Percentiles rank a stretch among this genome's conserved stretches.
phyloP scores from a whole-genome alignment of 139 green algal species.

The Chlorokybus atmophyticus region DNA sequence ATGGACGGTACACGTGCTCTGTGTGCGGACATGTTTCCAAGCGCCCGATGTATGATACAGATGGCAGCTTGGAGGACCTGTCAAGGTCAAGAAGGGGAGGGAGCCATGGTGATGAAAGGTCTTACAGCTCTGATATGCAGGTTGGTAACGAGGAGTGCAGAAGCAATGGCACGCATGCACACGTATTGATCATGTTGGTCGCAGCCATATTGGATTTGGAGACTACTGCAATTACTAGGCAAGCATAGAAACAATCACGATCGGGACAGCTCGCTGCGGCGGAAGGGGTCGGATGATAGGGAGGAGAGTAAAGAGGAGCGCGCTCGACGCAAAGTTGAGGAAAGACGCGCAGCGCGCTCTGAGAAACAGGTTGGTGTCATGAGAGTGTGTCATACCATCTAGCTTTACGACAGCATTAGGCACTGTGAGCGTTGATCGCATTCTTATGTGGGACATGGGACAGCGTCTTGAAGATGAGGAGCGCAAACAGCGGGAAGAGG shows the following conservation, averaged over 20 bases:
- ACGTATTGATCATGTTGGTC: neutral
- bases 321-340: slow-evolving; percentile 7
- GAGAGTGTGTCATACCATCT: too few relatives aligned
- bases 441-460: too few relatives aligned
- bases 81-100: neutral
- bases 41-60: slow-evolving; percentile 10
- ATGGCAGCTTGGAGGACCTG: neutral
- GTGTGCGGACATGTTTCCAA: slow-evolving; percentile 16
- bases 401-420: too few relatives aligned
- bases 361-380: too few relatives aligned
- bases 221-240: neutral
- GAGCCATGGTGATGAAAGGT: neutral
- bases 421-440: too few relatives aligned
- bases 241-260: neutral
- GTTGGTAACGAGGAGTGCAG: neutral
- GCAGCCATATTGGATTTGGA: neutral
- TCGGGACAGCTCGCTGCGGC: neutral
- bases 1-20: slow-evolving; percentile 14
- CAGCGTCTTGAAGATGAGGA: too few relatives aligned
- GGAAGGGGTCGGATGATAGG: slow-evolving; percentile 1
- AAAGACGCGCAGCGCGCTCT: slow-evolving; percentile 1
- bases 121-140: neutral
- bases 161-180: neutral
- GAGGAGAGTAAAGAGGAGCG: slow-evolving; percentile 7
- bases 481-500: too few relatives aligned